Conservation (phyloP, 1,284 basidiomycete species). For the Austroboletus rostrupii region DNA sequence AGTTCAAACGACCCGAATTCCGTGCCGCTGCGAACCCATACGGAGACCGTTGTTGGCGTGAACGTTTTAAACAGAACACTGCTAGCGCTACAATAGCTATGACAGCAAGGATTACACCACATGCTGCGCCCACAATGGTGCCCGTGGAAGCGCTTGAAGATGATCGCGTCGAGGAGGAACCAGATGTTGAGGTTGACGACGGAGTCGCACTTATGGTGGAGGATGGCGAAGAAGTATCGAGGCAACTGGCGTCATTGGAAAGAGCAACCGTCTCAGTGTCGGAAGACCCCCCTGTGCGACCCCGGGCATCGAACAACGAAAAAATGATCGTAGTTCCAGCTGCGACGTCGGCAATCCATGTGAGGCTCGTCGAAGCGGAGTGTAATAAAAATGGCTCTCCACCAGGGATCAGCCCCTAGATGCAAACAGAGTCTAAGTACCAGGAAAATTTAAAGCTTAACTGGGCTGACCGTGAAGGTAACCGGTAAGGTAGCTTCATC, state of each 20-base stretch:
- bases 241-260: slow-evolving; percentile 51
- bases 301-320: slow-evolving; percentile 53
- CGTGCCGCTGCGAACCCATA: slow-evolving; percentile 17
- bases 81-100: slow-evolving; percentile 48
- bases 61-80: slow-evolving; percentile 38
- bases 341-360: slow-evolving; percentile 58
- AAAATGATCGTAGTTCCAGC: slow-evolving; percentile 61
- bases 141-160: slow-evolving; percentile 36
- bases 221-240: slow-evolving; percentile 48
- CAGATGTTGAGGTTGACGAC: slow-evolving; percentile 26
- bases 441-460: neutral
- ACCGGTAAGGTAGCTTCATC: slow-evolving; percentile 53
- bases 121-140: slow-evolving; percentile 54
- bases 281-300: slow-evolving; percentile 56
- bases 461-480: slow-evolving; percentile 49
- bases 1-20: slow-evolving; percentile 26
- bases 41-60: slow-evolving; percentile 26
- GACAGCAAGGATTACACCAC: slow-evolving; percentile 53
- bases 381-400: slow-evolving; percentile 46
- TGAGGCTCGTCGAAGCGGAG: slow-evolving; percentile 42
- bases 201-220: slow-evolving; percentile 36
- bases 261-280: slow-evolving; percentile 45
- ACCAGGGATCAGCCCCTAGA: slow-evolving; percentile 62
- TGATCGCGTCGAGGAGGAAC: slow-evolving; percentile 25
- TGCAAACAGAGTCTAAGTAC: slow-evolving; percentile 1